Base-by-base conservation (phyloP, 2,329 filamentous ascomycete species). In the Aureobasidium sp. region DNA sequence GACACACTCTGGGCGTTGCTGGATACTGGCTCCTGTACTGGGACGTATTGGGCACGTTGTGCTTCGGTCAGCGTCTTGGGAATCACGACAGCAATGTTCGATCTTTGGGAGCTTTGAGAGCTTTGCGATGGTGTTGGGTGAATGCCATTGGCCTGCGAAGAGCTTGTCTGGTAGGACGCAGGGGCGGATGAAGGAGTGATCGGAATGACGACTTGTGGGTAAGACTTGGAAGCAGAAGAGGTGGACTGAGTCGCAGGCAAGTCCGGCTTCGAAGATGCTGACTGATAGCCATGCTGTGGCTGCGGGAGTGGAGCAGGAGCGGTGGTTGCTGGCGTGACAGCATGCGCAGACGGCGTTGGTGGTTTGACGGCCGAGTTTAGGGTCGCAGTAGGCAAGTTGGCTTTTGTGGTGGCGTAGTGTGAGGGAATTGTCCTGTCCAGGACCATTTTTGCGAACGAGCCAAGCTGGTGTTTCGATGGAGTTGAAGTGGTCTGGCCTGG, bases 401-500 rank as follows among this genome's bases (percentile, higher is more conserved):
- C 34, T 15, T 56, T 63, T 29, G 50, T 41, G 10, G 46, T 20
- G 39, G 53, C 29, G 26, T 34, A 51, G 46, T 66, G 5, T 8
- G 59, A 55, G 4, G 57, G 37, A 36, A 61, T 32, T 5, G 73
- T 75, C 34, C 69, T 69, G 27, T 76, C 76, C 47, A 84, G 67
- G 60, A 85, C 75, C 78, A 83, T 80, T 60, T 74, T 78, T 23
- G 82, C 80, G 68, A 86, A 84, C 1, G 78, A 73, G 62, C 80
- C 80, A 26, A 85, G 73, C 17, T 71, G 70, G 44, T 63, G 59
- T 41, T 62, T 64, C 36, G 51, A 41, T 9, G 47, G 62, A 20
- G 63, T 46, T 27, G 53, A 51, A 17, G 62, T 47, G n/a, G 39
- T 42, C n/a, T 51, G 44, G 20, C 17, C 42, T 37, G 27, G 39